Percentiles rank a stretch among this genome's conserved stretches.
Evolutionary conservation across 1,284 basidiomycete species (phyloP).

Genomic region (Cronartium ribicola): DNA sequence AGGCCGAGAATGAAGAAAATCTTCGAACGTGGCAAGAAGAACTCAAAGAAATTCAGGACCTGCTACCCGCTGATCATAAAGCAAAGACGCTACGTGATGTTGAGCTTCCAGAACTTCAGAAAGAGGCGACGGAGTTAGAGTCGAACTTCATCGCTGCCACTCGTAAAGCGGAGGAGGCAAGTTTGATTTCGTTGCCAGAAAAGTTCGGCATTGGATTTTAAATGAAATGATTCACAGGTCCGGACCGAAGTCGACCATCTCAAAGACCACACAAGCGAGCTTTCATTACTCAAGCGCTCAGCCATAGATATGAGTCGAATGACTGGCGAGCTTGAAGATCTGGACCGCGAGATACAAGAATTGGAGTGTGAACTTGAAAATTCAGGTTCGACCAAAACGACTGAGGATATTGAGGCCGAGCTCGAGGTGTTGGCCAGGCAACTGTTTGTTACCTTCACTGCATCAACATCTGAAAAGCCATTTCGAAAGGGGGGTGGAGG

Average conservation of each 20-base stretch:
- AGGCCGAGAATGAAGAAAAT: conserved; percentile 56
- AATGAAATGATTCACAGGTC: conserved; percentile 42
- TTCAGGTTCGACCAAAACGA: conserved; percentile 71
- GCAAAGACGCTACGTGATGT: conserved; percentile 57
- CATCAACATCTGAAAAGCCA: neutral
- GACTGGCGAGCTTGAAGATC: conserved; percentile 63
- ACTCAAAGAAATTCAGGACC: conserved; percentile 59
- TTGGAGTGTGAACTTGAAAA: conserved; percentile 67
- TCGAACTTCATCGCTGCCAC: conserved; percentile 58
- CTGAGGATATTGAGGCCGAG: conserved; percentile 75
- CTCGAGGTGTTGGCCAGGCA: conserved; percentile 62
- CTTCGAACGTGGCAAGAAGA: conserved; percentile 63
- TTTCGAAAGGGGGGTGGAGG: too few relatives aligned
- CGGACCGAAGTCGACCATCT: conserved; percentile 48
- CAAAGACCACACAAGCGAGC: conserved; percentile 57
- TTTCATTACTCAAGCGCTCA: conserved; percentile 64
- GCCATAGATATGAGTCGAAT: conserved; percentile 63
- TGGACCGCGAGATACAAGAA: conserved; percentile 63
- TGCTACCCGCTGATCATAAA: conserved; percentile 57
- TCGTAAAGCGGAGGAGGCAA: conserved; percentile 61
- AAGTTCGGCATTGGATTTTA: neutral
- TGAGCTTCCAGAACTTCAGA: conserved; percentile 66
- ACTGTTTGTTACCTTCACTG: conserved; percentile 59
- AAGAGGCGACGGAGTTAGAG: conserved; percentile 62
- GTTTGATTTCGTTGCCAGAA: conserved; percentile 41